Conservation (phyloP, 805 yeast genomes). For the Wickerhamomyces pijperi region DNA sequence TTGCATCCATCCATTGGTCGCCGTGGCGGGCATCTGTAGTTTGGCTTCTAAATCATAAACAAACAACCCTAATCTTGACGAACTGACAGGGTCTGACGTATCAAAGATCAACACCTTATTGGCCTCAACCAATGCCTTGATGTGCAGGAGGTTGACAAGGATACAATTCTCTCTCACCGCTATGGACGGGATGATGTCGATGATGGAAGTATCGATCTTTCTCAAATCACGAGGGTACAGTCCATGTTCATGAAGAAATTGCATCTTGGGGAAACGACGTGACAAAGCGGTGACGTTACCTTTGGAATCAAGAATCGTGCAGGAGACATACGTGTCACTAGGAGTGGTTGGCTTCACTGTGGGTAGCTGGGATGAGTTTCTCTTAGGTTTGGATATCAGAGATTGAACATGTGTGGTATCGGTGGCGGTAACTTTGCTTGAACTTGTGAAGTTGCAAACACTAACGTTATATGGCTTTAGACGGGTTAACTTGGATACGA, state of each 20-base stretch:
- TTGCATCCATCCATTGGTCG: constrained; percentile 27
- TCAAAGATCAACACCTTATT: constrained; percentile 81
- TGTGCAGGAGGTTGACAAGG: constrained; percentile 72
- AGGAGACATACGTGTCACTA: constrained; percentile 43
- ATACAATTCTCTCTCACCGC: constrained; percentile 72
- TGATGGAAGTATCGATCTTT: constrained; percentile 60
- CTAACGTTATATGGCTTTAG: no score
- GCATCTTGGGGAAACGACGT: constrained; percentile 66
- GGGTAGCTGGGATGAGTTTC: constrained; percentile 6
- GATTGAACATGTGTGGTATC: not conserved
- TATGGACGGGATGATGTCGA: constrained; percentile 84
- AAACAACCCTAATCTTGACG: constrained; percentile 60
- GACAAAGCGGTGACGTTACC: constrained; percentile 77
- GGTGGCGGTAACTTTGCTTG: not conserved
- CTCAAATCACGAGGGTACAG: constrained; percentile 80
- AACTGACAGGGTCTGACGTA: constrained; percentile 39
- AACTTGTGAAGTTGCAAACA: not conserved
- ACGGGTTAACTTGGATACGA: not conserved
- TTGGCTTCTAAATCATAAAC: constrained; percentile 79
- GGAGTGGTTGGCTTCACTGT: constrained; percentile 23
- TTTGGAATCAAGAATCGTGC: constrained; percentile 67
- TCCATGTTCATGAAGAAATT: constrained; percentile 61
- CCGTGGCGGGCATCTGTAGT: constrained; percentile 28
- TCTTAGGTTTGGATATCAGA: constrained; percentile 4
- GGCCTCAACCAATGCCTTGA: constrained; percentile 77